A percentile compares a stretch with the other conserved stretches of the same genome.
These are phyloP conservation scores for Hypoxylon cercidicola DNA, from an alignment of 495 filamentous ascomycete species.

Conservation along the genomic window DNA sequence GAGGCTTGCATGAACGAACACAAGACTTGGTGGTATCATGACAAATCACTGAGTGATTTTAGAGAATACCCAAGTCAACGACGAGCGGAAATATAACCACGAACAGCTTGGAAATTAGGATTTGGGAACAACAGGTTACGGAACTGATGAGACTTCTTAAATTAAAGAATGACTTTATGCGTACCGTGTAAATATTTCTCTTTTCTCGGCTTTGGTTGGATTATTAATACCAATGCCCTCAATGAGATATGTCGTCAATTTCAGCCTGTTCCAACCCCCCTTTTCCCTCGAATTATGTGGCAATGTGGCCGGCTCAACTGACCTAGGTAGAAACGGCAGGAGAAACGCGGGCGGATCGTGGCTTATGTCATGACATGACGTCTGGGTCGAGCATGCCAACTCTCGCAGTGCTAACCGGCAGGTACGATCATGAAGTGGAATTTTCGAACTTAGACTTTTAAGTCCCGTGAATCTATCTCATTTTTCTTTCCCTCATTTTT, in stretches of 20 bases:
- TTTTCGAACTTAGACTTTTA: background rate
- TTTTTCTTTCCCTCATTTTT: background rate
- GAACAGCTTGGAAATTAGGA: background rate
- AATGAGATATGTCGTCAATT: background rate
- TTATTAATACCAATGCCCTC: background rate
- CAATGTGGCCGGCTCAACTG: too few species aligned
- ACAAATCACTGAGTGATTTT: too few species aligned
- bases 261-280: background rate
- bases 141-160: background rate
- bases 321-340: too few species aligned
- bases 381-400: too few species aligned
- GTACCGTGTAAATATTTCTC: conserved; percentile 18
- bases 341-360: too few species aligned
- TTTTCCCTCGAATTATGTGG: too few species aligned
- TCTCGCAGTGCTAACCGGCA: conserved; percentile 14
- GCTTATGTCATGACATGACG: too few species aligned
- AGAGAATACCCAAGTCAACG: conserved; percentile 13
- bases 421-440: conserved; percentile 1
- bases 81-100: conserved; percentile 5
- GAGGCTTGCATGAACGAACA: too few species aligned
- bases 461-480: too few species aligned
- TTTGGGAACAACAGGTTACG: conserved; percentile 2
- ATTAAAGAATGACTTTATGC: conserved; percentile 11
- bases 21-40: too few species aligned
- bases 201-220: background rate